Evolutionary conservation across 768 basidiomycete species (phyloP).

Genomic region (Mycena galericulata): DNA sequence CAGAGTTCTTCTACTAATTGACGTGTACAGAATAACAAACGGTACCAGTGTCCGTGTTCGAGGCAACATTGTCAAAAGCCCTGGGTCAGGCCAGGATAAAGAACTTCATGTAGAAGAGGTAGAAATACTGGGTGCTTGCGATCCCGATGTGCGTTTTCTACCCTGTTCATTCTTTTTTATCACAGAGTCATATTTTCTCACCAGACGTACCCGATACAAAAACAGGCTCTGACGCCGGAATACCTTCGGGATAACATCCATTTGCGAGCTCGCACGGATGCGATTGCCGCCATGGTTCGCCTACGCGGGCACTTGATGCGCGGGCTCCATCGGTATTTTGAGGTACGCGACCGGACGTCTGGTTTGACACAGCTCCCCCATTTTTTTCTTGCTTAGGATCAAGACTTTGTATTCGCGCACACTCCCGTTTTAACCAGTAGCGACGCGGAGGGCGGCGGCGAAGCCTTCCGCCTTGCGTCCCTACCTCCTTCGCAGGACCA

Average conservation of each 20-base stretch:
- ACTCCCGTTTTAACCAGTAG: constrained; percentile 91
- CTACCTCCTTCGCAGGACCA: constrained; percentile 38
- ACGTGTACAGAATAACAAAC: constrained; percentile 53
- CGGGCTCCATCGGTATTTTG: constrained; percentile 75
- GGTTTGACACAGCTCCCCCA: neutral
- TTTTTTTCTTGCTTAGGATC: constrained; percentile 57
- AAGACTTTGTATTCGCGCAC: constrained; percentile 83
- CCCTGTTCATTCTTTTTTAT: neutral
- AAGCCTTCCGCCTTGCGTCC: constrained; percentile 81
- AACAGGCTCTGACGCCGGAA: constrained; percentile 81
- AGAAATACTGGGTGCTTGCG: constrained; percentile 59
- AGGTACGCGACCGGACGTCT: constrained; percentile 58
- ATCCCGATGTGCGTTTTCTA: constrained; percentile 54
- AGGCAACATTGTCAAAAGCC: constrained; percentile 58
- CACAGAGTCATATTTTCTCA: neutral
- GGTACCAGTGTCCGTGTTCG: constrained; percentile 55
- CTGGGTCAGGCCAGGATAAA: constrained; percentile 59
- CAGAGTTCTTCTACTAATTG: neutral
- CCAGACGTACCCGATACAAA: constrained; percentile 92
- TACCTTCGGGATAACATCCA: constrained; percentile 90
- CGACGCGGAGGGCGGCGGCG: constrained; percentile 97
- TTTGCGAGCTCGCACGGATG: constrained; percentile 84
- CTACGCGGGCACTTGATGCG: constrained; percentile 70
- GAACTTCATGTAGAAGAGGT: constrained; percentile 61
- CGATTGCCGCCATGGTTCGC: constrained; percentile 80